Evolutionary conservation across 2,329 filamentous ascomycete species (phyloP).

Genomic region (Stemphylium beticola): DNA sequence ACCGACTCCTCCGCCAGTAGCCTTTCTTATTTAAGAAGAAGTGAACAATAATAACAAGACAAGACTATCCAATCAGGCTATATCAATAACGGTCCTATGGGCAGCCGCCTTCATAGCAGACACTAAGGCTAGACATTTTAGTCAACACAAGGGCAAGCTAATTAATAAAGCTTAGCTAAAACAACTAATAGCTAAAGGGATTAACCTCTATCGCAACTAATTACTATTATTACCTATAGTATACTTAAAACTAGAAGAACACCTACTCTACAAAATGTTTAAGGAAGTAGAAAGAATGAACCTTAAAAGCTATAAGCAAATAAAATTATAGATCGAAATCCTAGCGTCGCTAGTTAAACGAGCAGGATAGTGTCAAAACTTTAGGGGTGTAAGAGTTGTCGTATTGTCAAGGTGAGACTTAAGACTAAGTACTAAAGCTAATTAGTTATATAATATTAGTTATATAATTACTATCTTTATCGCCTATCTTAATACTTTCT

Average conservation of each 20-base stretch:
- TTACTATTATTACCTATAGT: background rate
- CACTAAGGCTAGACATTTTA: background rate
- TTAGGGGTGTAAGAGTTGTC: too few relatives aligned
- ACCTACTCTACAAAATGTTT: background rate
- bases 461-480: too few relatives aligned
- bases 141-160: background rate
- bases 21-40: background rate
- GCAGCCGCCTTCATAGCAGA: conserved; percentile 5
- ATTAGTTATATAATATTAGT: too few relatives aligned
- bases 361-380: background rate
- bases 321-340: background rate
- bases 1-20: too few relatives aligned
- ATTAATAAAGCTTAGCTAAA: too few relatives aligned
- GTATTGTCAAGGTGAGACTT: too few relatives aligned
- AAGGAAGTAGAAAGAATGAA: background rate
- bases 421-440: too few relatives aligned
- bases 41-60: background rate
- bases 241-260: background rate
- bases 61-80: background rate
- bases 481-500: too few relatives aligned
- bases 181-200: too few relatives aligned
- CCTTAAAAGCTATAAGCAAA: background rate
- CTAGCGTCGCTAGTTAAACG: background rate
- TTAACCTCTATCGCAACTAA: too few relatives aligned
- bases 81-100: conserved; percentile 1